These are phyloP conservation scores for Acorus gramineus DNA, from an alignment of 106 monocot species.

Conservation along the genomic window DNA sequence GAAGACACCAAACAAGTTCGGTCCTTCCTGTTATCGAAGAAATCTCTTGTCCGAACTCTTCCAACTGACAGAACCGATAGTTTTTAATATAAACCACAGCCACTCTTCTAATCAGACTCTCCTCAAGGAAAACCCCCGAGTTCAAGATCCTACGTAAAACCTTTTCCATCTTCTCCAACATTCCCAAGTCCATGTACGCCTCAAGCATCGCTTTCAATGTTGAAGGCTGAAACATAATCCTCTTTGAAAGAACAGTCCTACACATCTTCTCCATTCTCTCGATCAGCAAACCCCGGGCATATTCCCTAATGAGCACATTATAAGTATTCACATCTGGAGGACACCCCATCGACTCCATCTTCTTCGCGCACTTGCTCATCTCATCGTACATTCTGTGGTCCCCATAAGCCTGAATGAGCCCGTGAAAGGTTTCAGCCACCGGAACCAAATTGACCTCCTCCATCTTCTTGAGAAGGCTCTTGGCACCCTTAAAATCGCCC, in stretches of 20 bases:
- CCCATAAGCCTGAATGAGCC: no score
- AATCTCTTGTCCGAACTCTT: constrained; percentile 59
- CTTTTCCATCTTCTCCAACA: constrained; percentile 30
- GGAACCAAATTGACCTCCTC: constrained; percentile 28
- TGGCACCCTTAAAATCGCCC: constrained; percentile 40
- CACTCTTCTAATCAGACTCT: constrained; percentile 52
- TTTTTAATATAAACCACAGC: constrained; percentile 52
- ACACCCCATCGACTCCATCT: constrained; percentile 51
- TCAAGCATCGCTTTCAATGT: constrained; percentile 53
- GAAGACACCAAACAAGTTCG: constrained; percentile 49
- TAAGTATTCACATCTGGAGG: constrained; percentile 55
- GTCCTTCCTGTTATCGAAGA: constrained; percentile 36
- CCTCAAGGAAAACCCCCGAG: constrained; percentile 35
- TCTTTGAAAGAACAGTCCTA: constrained; percentile 41
- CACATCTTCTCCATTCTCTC: constrained; percentile 52
- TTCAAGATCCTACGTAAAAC: constrained; percentile 3
- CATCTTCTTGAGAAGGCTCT: constrained; percentile 30
- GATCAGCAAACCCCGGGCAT: constrained; percentile 41
- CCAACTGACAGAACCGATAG: constrained; percentile 38
- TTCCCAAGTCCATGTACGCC: constrained; percentile 54
- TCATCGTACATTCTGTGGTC: constrained; percentile 41
- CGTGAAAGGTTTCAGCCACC: neutral
- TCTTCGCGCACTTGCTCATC: constrained; percentile 56
- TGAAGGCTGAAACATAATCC: constrained; percentile 47
- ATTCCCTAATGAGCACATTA: constrained; percentile 50